Base-by-base conservation (phyloP, 192 early-diverging fungal species). In the Podila horticola region DNA sequence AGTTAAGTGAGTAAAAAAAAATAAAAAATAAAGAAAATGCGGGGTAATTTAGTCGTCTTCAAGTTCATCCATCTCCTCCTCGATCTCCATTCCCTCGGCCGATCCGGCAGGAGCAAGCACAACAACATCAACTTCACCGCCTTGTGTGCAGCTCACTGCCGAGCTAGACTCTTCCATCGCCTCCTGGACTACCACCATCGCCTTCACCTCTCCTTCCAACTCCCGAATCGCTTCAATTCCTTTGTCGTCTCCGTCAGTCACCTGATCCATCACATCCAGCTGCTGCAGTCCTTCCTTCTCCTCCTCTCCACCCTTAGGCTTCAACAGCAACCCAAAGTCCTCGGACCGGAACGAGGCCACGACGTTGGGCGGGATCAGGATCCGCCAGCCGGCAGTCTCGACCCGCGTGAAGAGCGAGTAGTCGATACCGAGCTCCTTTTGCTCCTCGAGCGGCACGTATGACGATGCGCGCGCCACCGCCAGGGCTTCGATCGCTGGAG, bases 321-420 rank as follows among this genome's bases (percentile, higher is more conserved):
- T 81, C 13, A 81, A 36, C 77, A 81, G 65, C 71, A 81, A 12
- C 33, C 77, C 77, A 69, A 81, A 81, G 24, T 81, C 77, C 48
- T 81, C 77, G 2, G 77, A 81, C 20, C 62, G 66, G 62, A 81
- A 81, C 0, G 77, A 69, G 0, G 77, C 77, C 13, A 64, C 57
- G 2, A 81, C 77, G 45, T 72, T 81, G 0, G 77, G 77, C 15
- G 77, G 77, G 58, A 81, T 81, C 71, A 81, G 72, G 55, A 81
- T 81, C 30, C 77, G 67, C 77, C 77, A 81, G 0, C 77, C 71
- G 0, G 77, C 77, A 0, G 77, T 81, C 36, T 81, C 77, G 15
- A 81, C 77, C 19, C 77, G 49, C 5, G 77, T 81, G 52, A 81
- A 81, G 15, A 68, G 26, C 0, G 77, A 81, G 41, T 81, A 81